phyloP scores from a whole-genome alignment of 768 basidiomycete species.

The Leccinellum albellum region DNA sequence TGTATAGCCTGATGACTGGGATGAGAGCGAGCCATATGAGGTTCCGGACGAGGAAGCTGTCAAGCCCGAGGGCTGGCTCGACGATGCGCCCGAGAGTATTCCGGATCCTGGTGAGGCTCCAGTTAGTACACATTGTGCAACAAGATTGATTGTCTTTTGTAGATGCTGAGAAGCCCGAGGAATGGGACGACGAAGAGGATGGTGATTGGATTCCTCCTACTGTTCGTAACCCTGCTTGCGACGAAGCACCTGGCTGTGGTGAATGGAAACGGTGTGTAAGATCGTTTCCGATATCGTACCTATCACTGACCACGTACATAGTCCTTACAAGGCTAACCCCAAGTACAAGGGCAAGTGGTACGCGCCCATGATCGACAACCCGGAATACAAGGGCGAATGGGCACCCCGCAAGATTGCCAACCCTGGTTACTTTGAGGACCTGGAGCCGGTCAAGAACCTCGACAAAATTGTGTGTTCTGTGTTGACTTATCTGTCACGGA shows the following conservation, averaged over 20 bases:
- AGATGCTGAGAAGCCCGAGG: conserved; percentile 94
- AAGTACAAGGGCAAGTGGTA: conserved; percentile 98
- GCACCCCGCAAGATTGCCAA: conserved; percentile 86
- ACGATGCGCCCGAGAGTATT: conserved; percentile 73
- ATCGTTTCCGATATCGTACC: neutral
- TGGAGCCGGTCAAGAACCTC: conserved; percentile 74
- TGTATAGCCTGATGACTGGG: conserved; percentile 85
- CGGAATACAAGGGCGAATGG: conserved; percentile 96
- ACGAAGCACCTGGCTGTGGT: conserved; percentile 89
- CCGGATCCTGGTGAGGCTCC: conserved; percentile 74
- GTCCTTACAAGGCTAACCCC: conserved; percentile 87
- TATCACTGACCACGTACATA: conserved; percentile 24
- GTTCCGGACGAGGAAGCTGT: conserved; percentile 82
- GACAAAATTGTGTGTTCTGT: conserved; percentile 68
- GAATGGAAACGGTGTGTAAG: conserved; percentile 74
- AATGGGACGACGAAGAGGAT: conserved; percentile 99
- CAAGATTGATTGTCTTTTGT: neutral
- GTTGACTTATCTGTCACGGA: too few relatives aligned
- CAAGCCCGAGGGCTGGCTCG: conserved; percentile 96
- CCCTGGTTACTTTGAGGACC: conserved; percentile 88
- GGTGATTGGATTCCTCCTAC: conserved; percentile 96
- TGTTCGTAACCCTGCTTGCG: conserved; percentile 86
- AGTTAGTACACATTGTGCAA: neutral
- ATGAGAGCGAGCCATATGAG: conserved; percentile 93
- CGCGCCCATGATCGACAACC: conserved; percentile 93